Evolutionary conservation across 306 rosid species (phyloP).

Genomic region (Quercus gilva): DNA sequence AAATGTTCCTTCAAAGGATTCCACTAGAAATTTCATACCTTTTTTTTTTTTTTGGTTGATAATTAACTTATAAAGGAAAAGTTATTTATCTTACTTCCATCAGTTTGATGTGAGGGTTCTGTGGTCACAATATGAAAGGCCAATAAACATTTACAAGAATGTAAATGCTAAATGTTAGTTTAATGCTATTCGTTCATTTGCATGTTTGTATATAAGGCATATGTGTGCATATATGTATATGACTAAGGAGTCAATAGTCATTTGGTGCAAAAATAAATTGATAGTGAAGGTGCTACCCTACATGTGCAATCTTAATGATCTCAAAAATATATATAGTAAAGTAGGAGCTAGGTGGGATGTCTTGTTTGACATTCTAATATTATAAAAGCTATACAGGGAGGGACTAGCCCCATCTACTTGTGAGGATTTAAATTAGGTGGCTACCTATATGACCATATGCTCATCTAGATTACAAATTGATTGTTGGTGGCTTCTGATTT

Average conservation of each 20-base stretch:
- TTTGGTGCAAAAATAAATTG: not conserved
- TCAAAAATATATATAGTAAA: not conserved
- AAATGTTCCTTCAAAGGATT: not conserved
- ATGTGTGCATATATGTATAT: not conserved
- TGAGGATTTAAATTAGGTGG: not conserved
- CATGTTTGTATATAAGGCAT: not conserved
- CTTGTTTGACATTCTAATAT: not conserved
- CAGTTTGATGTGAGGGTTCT: not conserved
- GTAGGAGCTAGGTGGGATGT: not conserved
- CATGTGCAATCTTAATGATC: not conserved
- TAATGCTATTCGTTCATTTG: not conserved
- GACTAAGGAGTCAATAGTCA: not conserved
- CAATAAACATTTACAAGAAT: not conserved
- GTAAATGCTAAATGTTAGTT: not conserved
- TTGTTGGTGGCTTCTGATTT: constrained; percentile 5
- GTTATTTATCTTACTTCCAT: not conserved
- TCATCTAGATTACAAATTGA: not conserved
- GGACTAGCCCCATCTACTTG: not conserved
- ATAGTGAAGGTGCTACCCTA: not conserved
- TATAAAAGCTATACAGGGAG: not conserved
- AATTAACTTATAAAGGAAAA: not conserved
- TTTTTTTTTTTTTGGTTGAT: constrained; percentile 23
- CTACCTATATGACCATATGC: not conserved
- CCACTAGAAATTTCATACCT: too few species aligned
- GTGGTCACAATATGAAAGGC: not conserved